These are phyloP conservation scores for Pezicula neosporulosa DNA, from an alignment of 2,329 filamentous ascomycete genomes.

Conservation along the genomic window DNA sequence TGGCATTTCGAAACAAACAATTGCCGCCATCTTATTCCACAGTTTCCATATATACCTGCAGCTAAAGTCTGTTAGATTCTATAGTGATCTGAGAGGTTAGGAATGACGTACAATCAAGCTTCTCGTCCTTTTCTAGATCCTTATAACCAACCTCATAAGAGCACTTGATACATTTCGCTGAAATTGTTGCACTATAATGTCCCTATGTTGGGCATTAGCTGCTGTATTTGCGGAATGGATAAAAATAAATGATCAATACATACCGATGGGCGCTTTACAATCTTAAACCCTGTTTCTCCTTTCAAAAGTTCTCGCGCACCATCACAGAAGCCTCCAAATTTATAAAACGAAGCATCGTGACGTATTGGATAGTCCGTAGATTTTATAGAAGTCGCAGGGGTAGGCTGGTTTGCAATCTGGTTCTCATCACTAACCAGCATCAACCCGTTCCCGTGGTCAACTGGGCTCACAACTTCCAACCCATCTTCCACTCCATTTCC, in stretches of 20 bases:
- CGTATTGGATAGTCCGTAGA: slow-evolving; percentile 23
- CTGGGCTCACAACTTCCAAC: slow-evolving; percentile 17
- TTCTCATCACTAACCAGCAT: slow-evolving; percentile 6
- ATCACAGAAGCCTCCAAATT: slow-evolving; percentile 27
- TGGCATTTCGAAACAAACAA: slow-evolving; percentile 28
- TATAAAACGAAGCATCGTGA: slow-evolving; percentile 27
- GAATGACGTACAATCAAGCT: slow-evolving; percentile 1
- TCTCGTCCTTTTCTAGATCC: slow-evolving; percentile 24
- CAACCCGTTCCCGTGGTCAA: slow-evolving; percentile 14
- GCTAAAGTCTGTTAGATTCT: slow-evolving; percentile 17
- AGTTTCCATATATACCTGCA: slow-evolving; percentile 25
- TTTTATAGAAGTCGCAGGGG: slow-evolving; percentile 18
- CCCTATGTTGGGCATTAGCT: slow-evolving; percentile 19
- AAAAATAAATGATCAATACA: slow-evolving; percentile 3
- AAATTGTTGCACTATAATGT: slow-evolving; percentile 23
- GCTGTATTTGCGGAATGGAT: neutral
- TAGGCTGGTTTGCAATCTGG: slow-evolving; percentile 3
- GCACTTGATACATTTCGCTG: slow-evolving; percentile 26
- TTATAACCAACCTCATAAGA: slow-evolving; percentile 26
- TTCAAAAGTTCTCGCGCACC: slow-evolving; percentile 22
- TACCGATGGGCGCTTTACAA: slow-evolving; percentile 26
- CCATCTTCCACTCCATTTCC: slow-evolving; percentile 19
- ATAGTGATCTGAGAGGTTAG: neutral
- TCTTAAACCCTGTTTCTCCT: slow-evolving; percentile 24
- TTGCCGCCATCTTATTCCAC: slow-evolving; percentile 25